phyloP scores from a whole-genome alignment of 495 filamentous ascomycete species.

The Penicillium desertorum region DNA sequence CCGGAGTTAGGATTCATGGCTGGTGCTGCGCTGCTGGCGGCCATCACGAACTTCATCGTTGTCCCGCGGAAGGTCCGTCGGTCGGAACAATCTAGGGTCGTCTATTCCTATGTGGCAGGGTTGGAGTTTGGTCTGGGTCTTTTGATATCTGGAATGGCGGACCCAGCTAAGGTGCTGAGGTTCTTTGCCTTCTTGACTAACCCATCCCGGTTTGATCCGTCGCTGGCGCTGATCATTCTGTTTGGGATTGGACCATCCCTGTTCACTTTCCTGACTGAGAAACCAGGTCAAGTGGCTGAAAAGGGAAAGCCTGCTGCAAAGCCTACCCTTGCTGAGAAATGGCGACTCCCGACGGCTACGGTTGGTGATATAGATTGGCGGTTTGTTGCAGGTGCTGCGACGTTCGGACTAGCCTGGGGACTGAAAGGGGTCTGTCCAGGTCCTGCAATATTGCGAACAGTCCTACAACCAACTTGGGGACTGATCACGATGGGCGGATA shows the following conservation, averaged over 20 bases:
- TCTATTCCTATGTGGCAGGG: slow-evolving; percentile 47
- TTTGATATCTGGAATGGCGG: slow-evolving; percentile 55
- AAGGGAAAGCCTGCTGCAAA: slow-evolving; percentile 18
- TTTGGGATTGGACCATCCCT: slow-evolving; percentile 52
- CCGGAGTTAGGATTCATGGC: slow-evolving; percentile 39
- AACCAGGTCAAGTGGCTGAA: slow-evolving; percentile 31
- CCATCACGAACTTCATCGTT: slow-evolving; percentile 35
- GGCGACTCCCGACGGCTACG: slow-evolving; percentile 47
- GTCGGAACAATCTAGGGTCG: slow-evolving; percentile 28
- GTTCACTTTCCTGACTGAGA: slow-evolving; percentile 31
- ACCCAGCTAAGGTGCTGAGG: slow-evolving; percentile 51
- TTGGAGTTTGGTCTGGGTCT: slow-evolving; percentile 56
- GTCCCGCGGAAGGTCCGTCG: slow-evolving; percentile 29
- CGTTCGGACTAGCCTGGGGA: slow-evolving; percentile 59
- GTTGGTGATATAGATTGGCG: slow-evolving; percentile 53
- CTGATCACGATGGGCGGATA: slow-evolving; percentile 52
- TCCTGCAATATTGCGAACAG: slow-evolving; percentile 49
- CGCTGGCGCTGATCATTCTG: slow-evolving; percentile 49
- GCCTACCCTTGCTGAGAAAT: slow-evolving; percentile 47
- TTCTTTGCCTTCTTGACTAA: slow-evolving; percentile 53
- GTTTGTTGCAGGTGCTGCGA: slow-evolving; percentile 50
- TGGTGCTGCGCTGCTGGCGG: slow-evolving; percentile 31
- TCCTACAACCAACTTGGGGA: slow-evolving; percentile 53
- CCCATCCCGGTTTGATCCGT: slow-evolving; percentile 51
- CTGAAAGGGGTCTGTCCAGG: slow-evolving; percentile 57